Base-by-base conservation (phyloP, 1,284 basidiomycete genomes). In the Sutorius eximius region DNA sequence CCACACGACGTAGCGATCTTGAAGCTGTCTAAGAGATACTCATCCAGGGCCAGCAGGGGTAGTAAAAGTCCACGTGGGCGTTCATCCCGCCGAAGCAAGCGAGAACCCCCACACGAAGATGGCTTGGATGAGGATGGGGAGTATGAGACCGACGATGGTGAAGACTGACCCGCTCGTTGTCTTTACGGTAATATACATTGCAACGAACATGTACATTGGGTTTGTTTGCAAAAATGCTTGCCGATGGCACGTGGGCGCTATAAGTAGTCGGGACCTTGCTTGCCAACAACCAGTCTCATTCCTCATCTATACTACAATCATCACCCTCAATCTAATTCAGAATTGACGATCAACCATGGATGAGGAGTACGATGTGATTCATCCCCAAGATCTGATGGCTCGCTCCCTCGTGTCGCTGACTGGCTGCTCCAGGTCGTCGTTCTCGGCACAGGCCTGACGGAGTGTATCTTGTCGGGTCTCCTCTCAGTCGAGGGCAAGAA, bases 401-500 rank as follows among this genome's bases (percentile, higher is more conserved):
- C 10, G 42, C 20, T 32, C 11, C 30, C 53, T 41, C 49, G 22
- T 48, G 33, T 45, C 49, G 53, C 64, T 66, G 50, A 71, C 55
- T 47, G 50, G 44, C 15, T 46, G 8, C 27, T 52, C 52, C 66
- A 95, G 93, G 92, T 95, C 71, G 83, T 96, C 71, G 93, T 96
- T 66, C 83, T 96, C 59, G 96, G 96, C 62, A 98, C 96, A 59
- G 96, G 96, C 61, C 79, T 99, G 71, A 97, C 96, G 52, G 97
- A 99, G 76, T 99, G 97, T 77, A 95, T 99, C 71, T 86, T 99
- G 59, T 98, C 95, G 16, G 95, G 93, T 60, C 80, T 95, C 71
- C 83, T 99, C 65, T 99, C 96, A 30, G 96, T 99, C 56, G 96
- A 98, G 70, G 96, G 96, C 66, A 98, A 99, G 83, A 99, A 99